phyloP scores from a whole-genome alignment of 2,329 filamentous ascomycete species.

The Colletotrichum noveboracense region DNA sequence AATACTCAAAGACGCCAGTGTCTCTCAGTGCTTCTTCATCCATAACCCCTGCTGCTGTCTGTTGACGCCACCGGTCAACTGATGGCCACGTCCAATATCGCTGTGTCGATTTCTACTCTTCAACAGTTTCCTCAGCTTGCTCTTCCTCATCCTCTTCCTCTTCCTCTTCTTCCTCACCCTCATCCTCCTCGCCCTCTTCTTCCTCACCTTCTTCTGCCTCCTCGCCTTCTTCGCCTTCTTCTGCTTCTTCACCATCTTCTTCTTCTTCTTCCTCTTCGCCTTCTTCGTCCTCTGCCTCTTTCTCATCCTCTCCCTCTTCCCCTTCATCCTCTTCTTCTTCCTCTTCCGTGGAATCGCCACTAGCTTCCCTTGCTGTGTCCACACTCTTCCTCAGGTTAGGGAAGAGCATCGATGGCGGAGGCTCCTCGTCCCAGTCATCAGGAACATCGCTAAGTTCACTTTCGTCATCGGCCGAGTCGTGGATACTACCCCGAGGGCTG shows the following conservation, averaged over 20 bases:
- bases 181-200: slow-evolving; percentile 24
- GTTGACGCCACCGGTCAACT: not conserved
- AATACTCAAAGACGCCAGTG: not conserved
- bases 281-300: slow-evolving; percentile 16
- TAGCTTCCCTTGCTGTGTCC: slow-evolving; percentile 25
- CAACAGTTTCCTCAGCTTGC: not conserved
- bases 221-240: slow-evolving; percentile 9
- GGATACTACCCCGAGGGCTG: slow-evolving; percentile 63
- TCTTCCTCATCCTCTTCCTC: not conserved
- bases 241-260: slow-evolving; percentile 20
- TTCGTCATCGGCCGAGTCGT: slow-evolving; percentile 72
- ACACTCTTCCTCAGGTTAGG: slow-evolving; percentile 50
- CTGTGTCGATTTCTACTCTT: not conserved
- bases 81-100: not conserved
- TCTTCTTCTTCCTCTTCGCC: slow-evolving; percentile 4
- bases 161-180: slow-evolving; percentile 22
- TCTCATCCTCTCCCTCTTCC: slow-evolving; percentile 17
- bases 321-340: slow-evolving; percentile 29
- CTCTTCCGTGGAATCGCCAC: slow-evolving; percentile 25
- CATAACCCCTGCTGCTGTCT: not conserved
- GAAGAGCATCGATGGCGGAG: slow-evolving; percentile 55
- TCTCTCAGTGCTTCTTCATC: not conserved
- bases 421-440: slow-evolving; percentile 62
- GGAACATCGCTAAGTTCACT: slow-evolving; percentile 72
- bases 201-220: slow-evolving; percentile 11